Base-by-base conservation (phyloP, 2,329 filamentous ascomycete genomes). In the Fusarium citri region DNA sequence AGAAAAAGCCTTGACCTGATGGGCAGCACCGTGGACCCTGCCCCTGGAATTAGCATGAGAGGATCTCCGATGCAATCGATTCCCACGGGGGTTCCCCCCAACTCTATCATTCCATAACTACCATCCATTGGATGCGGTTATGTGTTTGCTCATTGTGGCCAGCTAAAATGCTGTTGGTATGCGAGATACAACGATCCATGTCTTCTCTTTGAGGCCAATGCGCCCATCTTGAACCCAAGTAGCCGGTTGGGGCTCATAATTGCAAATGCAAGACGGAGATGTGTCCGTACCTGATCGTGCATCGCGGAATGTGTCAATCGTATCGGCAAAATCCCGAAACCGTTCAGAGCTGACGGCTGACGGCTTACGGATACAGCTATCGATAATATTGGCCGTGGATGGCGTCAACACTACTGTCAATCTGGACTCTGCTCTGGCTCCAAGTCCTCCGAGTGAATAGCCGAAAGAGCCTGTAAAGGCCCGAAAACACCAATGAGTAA, bases 341-440 rank as follows among this genome's bases (percentile, higher is more conserved):
- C 28, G 5, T 45, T 26, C 20, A 41, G 25, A 22, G 9, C 37
- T 31, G 40, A 41, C 25, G 31, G n/a, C n/a, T n/a, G 40, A 11
- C 31, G n/a, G n/a, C n/a, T n/a, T 37, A 20, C 48, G 49, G 16
- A 37, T 11, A 37, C 28, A 20, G 20, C 23, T 46, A 61, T 60
- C 56, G 34, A 51, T 45, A 51, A 57, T 54, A 55, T 40, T 56
- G 30, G 56, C 22, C 42, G 49, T 43, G 58, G 58, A 64, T 66
- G 69, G 65, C 65, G 59, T 67, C 49, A 71, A 61, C 61, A 61
- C 57, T 73, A 56, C 46, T 74, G 56, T 55, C 69, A 74, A 55
- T 69, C 57, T 53, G 48, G 47, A 54, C 54, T 56, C 53, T 66
- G 31, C 42, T 57, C 61, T 65, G 48, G 50, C 26, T 43, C 46